Evolutionary conservation across 805 yeast genomes (phyloP).

Genomic region (Candida parachauliodes): DNA sequence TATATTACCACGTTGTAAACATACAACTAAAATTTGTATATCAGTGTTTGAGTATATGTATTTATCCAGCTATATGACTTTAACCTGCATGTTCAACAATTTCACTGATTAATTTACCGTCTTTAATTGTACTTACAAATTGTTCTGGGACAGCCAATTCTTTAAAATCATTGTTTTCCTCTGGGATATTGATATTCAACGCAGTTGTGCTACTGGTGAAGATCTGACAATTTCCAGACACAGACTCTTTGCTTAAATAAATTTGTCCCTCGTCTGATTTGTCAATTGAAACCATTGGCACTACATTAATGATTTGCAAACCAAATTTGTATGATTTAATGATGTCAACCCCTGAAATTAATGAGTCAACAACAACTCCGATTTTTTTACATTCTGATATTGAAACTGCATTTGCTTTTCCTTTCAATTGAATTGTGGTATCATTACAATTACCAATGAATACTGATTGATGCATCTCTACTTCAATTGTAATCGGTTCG

Average conservation of each 20-base stretch:
- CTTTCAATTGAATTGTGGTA: conserved; percentile 75
- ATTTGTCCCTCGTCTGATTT: conserved; percentile 83
- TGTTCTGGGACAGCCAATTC: conserved; percentile 93
- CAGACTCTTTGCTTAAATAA: conserved; percentile 69
- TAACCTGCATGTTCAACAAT: conserved; percentile 84
- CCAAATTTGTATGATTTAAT: conserved; percentile 81
- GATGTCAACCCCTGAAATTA: conserved; percentile 84
- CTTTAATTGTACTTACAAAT: conserved; percentile 64
- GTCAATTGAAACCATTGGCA: conserved; percentile 84
- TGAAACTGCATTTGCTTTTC: conserved; percentile 88
- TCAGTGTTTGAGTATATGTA: too few species aligned
- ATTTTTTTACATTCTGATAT: conserved; percentile 66
- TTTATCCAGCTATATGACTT: too few species aligned
- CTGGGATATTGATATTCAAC: conserved; percentile 80
- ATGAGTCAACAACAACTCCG: conserved; percentile 78
- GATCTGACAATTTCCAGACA: conserved; percentile 60
- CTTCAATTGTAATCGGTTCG: conserved; percentile 67
- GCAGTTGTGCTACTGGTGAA: conserved; percentile 84
- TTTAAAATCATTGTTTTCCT: conserved; percentile 64
- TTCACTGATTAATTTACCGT: conserved; percentile 61
- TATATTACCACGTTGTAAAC: too few species aligned
- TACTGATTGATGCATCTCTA: conserved; percentile 81
- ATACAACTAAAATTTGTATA: too few species aligned
- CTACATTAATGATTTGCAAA: conserved; percentile 74
- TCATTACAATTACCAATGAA: conserved; percentile 80